Evolutionary conservation across 208 protist species (phyloP).

Genomic region (Wallacemonas rigidus): DNA sequence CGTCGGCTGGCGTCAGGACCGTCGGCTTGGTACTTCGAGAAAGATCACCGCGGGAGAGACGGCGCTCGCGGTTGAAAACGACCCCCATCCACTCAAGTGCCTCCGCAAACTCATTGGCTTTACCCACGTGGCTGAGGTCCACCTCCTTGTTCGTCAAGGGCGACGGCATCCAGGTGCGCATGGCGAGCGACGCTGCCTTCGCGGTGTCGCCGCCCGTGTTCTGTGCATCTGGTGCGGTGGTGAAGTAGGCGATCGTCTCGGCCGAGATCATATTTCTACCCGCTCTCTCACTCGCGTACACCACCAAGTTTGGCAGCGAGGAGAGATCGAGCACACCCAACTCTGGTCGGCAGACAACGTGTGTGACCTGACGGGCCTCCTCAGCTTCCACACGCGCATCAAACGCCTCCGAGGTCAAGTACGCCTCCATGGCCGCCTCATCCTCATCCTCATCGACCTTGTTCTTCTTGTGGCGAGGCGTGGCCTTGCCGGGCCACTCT

Average conservation of each 20-base stretch:
- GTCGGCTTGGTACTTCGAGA: neutral
- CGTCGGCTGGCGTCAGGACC: neutral
- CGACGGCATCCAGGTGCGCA: slow-evolving; percentile 17
- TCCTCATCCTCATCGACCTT: slow-evolving; percentile 19
- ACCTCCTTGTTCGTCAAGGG: slow-evolving; percentile 71
- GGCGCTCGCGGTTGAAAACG: slow-evolving; percentile 37
- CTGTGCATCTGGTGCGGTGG: neutral
- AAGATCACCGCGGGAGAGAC: neutral
- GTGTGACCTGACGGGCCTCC: slow-evolving; percentile 37
- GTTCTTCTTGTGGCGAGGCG: neutral
- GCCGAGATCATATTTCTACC: slow-evolving; percentile 32
- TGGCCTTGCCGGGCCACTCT: too few species aligned
- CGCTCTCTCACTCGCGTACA: slow-evolving; percentile 42
- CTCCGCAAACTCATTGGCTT: slow-evolving; percentile 66
- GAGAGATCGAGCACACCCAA: slow-evolving; percentile 73
- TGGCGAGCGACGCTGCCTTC: slow-evolving; percentile 12
- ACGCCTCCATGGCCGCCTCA: slow-evolving; percentile 38
- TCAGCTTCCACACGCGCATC: slow-evolving; percentile 38
- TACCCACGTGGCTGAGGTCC: slow-evolving; percentile 51
- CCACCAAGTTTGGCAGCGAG: slow-evolving; percentile 55
- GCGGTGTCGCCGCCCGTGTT: slow-evolving; percentile 5
- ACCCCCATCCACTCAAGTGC: slow-evolving; percentile 59
- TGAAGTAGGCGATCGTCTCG: slow-evolving; percentile 56
- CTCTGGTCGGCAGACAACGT: slow-evolving; percentile 37
- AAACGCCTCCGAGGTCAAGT: slow-evolving; percentile 37